A percentile compares a stretch with the other conserved stretches of the same genome.
These are phyloP conservation scores for Trichoderma sp. DNA, from an alignment of 2,329 filamentous ascomycete genomes.

Conservation along the genomic window DNA sequence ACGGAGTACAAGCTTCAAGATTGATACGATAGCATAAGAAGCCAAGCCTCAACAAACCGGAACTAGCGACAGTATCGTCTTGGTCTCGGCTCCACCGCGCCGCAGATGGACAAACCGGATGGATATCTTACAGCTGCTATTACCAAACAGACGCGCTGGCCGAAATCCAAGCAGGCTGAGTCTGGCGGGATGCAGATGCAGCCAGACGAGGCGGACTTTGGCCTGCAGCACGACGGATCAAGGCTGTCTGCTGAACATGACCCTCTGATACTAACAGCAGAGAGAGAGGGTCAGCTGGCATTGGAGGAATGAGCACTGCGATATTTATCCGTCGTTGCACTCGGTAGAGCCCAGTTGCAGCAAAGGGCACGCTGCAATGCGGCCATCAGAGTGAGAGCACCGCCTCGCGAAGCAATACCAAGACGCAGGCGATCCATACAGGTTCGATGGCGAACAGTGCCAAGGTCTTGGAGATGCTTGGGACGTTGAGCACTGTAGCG, in stretches of 20 bases:
- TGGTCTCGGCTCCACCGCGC: background rate
- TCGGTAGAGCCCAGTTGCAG: background rate
- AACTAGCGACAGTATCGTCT: background rate
- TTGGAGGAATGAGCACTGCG: background rate
- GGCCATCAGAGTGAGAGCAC: background rate
- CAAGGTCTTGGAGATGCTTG: background rate
- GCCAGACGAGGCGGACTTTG: background rate
- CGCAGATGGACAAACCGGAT: background rate
- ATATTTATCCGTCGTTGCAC: constrained; percentile 1
- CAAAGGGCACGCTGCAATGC: background rate
- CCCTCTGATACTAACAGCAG: background rate
- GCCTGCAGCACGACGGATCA: background rate
- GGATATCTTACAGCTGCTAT: background rate
- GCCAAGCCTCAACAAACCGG: background rate
- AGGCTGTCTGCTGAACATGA: background rate
- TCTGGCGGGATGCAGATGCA: background rate
- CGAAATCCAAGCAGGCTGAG: background rate
- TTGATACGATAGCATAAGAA: background rate
- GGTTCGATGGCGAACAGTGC: background rate
- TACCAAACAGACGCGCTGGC: background rate
- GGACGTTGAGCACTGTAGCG: no score
- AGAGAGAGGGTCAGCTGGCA: constrained; percentile 8
- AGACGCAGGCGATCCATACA: background rate
- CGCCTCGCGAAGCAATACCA: background rate
- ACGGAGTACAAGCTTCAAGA: background rate